Conservation (phyloP, 1,284 basidiomycete species). For the Boletus sp. region DNA sequence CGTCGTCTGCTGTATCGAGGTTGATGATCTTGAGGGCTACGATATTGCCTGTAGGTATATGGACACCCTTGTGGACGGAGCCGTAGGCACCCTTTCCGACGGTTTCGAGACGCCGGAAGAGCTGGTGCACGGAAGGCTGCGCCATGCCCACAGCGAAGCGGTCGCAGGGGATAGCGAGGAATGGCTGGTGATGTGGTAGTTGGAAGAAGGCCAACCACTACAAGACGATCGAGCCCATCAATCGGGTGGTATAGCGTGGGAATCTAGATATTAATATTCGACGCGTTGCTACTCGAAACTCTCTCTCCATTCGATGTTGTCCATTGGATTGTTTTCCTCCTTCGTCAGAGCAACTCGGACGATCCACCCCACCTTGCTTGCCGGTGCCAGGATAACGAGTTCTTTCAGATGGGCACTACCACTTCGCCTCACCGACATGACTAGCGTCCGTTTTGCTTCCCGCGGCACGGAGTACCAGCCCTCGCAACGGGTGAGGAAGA, state of each 20-base stretch:
- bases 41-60: slow-evolving; percentile 78
- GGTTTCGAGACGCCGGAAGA: slow-evolving; percentile 68
- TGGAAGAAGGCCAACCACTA: background rate
- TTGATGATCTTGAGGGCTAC: slow-evolving; percentile 98
- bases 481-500: slow-evolving; percentile 33
- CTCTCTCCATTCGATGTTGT: too few species aligned
- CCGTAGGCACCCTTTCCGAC: slow-evolving; percentile 95
- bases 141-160: slow-evolving; percentile 34
- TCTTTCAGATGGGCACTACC: slow-evolving; percentile 25
- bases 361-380: slow-evolving; percentile 19
- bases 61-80: slow-evolving; percentile 91
- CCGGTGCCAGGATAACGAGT: slow-evolving; percentile 15
- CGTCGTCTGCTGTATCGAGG: slow-evolving; percentile 94
- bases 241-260: slow-evolving; percentile 17
- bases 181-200: slow-evolving; percentile 3
- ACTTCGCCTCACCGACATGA: slow-evolving; percentile 19
- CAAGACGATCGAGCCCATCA: too few species aligned
- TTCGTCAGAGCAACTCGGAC: slow-evolving; percentile 25
- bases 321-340: slow-evolving; percentile 22
- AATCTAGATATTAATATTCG: slow-evolving; percentile 12
- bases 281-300: too few species aligned
- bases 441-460: slow-evolving; percentile 32
- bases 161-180: background rate
- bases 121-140: slow-evolving; percentile 52
- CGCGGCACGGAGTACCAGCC: slow-evolving; percentile 36